phyloP scores from a whole-genome alignment of 805 yeast genomes.

The Starmerella stellata region DNA sequence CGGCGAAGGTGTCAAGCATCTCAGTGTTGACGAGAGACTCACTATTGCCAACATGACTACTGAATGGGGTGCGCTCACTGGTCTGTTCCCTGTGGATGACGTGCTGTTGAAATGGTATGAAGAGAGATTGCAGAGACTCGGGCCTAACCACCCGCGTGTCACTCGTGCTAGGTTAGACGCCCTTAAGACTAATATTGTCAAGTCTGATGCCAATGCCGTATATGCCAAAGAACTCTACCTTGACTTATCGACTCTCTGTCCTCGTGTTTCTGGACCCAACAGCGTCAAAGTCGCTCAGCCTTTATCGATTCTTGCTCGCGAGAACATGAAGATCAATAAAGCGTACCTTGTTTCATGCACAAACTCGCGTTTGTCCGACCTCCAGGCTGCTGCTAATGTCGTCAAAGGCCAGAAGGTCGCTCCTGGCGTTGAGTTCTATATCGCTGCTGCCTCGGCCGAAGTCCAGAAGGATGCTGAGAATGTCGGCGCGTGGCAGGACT shows the following conservation, averaged over 20 bases:
- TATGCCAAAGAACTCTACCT: constrained; percentile 78
- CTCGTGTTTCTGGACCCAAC: constrained; percentile 90
- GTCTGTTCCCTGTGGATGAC: constrained; percentile 88
- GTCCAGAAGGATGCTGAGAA: constrained; percentile 87
- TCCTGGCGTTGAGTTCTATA: constrained; percentile 80
- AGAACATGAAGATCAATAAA: constrained; percentile 66
- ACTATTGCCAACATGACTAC: constrained; percentile 87
- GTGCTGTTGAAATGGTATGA: constrained; percentile 64
- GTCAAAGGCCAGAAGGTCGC: constrained; percentile 70
- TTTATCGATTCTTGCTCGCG: constrained; percentile 49
- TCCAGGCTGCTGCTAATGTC: constrained; percentile 84
- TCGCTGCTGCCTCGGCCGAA: constrained; percentile 90
- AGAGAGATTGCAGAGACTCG: constrained; percentile 37
- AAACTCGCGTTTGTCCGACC: constrained; percentile 80
- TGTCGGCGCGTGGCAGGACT: constrained; percentile 78
- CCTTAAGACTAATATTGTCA: constrained; percentile 29
- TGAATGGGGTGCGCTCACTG: constrained; percentile 97
- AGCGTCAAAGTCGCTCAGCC: constrained; percentile 83
- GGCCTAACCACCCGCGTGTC: constrained; percentile 70
- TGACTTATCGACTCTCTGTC: constrained; percentile 65
- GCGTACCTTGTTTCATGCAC: constrained; percentile 98
- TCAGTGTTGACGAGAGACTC: constrained; percentile 25
- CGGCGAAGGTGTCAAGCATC: constrained; percentile 19
- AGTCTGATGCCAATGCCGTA: constrained; percentile 57
- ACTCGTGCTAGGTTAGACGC: constrained; percentile 40